A percentile compares a stretch with the other conserved stretches of the same genome.
Evolutionary conservation across 352 stramenopile genomes (phyloP).

Genomic region (Globisporangium spiculum): DNA sequence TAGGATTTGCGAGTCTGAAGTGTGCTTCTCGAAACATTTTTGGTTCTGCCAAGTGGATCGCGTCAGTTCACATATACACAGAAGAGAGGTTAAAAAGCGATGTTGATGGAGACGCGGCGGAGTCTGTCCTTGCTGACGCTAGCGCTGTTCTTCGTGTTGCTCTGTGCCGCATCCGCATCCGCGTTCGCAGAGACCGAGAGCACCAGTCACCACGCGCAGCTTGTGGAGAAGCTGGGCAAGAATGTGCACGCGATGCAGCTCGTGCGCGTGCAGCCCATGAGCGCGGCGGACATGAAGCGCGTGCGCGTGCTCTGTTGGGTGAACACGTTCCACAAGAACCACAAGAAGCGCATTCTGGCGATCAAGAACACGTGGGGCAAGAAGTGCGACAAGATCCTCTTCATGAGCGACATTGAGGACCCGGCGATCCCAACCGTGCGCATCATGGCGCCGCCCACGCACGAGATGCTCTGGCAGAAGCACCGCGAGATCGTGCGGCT

Average conservation of each 20-base stretch:
- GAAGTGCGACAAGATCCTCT: constrained; percentile 86
- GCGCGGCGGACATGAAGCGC: constrained; percentile 28
- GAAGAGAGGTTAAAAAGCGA: background rate
- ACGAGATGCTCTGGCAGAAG: constrained; percentile 84
- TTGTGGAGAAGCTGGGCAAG: constrained; percentile 41
- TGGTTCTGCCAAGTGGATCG: background rate
- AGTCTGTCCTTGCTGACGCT: background rate
- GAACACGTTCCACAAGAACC: constrained; percentile 82
- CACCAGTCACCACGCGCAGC: constrained; percentile 11
- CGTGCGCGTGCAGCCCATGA: constrained; percentile 56
- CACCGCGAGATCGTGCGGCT: constrained; percentile 78
- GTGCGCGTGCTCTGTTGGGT: constrained; percentile 82
- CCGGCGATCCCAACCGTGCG: constrained; percentile 53
- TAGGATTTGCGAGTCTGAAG: too few species aligned
- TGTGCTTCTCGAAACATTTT: too few species aligned
- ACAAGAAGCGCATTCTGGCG: constrained; percentile 47
- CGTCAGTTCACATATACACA: background rate
- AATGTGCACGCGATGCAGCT: constrained; percentile 75
- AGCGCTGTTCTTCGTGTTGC: background rate
- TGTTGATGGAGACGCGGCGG: background rate
- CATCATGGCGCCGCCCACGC: constrained; percentile 57
- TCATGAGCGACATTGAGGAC: constrained; percentile 85
- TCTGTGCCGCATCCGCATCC: background rate
- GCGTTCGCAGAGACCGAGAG: background rate
- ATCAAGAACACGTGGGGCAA: constrained; percentile 79